Percentiles rank a stretch among this genome's conserved stretches.
These are phyloP conservation scores for Platanus orientalis DNA, from an alignment of 164 flowering plant species.

Conservation along the genomic window DNA sequence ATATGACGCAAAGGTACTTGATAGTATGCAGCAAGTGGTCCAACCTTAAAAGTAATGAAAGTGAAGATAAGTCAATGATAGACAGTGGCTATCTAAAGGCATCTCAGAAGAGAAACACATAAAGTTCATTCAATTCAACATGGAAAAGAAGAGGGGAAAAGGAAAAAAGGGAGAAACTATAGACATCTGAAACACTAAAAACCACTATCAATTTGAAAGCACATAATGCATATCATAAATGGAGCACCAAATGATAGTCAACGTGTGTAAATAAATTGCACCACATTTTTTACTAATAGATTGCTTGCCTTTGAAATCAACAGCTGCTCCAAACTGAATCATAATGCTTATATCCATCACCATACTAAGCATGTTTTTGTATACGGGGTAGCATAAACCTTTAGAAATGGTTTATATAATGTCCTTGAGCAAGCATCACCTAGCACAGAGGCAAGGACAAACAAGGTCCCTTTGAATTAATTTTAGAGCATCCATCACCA, in stretches of 20 bases:
- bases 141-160: background rate
- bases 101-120: background rate
- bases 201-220: background rate
- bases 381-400: too few relatives aligned
- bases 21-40: constrained; percentile 92
- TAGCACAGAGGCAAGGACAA: too few relatives aligned
- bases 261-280: background rate
- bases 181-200: background rate
- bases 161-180: too few relatives aligned
- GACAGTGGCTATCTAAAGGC: background rate
- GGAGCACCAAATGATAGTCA: background rate
- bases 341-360: background rate
- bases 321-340: background rate
- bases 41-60: constrained; percentile 53
- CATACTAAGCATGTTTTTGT: too few relatives aligned
- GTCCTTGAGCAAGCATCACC: too few relatives aligned
- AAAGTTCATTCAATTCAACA: background rate
- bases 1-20: constrained; percentile 93
- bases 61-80: constrained; percentile 4
- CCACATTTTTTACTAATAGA: background rate
- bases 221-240: background rate
- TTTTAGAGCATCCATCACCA: too few relatives aligned
- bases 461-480: too few relatives aligned
- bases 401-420: too few relatives aligned
- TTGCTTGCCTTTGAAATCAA: background rate